Conservation (phyloP, 192 early-diverging fungal species). For the Glomus cerebriforme region DNA sequence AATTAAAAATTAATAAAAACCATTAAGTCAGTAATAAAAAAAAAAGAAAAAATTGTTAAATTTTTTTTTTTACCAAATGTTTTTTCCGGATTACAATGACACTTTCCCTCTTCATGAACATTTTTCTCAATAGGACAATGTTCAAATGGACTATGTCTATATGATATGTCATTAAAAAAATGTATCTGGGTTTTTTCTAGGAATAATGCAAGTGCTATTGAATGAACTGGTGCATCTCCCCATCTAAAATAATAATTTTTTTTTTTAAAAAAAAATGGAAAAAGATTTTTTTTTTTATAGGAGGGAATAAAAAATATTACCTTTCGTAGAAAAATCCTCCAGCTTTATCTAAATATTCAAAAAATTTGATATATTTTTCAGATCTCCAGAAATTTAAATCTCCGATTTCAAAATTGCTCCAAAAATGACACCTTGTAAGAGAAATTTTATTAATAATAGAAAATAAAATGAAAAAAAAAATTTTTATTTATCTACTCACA, state of each 20-base stretch:
- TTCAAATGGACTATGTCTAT: constrained; percentile 65
- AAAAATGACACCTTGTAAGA: constrained; percentile 60
- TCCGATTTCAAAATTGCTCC: constrained; percentile 91
- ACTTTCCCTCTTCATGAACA: constrained; percentile 45
- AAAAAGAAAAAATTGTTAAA: not conserved
- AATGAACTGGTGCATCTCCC: constrained; percentile 78
- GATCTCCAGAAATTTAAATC: constrained; percentile 70
- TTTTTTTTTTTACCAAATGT: constrained; percentile 50
- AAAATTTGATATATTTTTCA: constrained; percentile 65
- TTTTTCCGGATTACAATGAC: constrained; percentile 51
- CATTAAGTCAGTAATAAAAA: not conserved
- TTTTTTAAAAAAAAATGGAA: not conserved
- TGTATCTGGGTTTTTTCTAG: constrained; percentile 67
- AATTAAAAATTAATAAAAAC: not conserved
- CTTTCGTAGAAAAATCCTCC: constrained; percentile 91
- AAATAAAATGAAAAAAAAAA: not conserved
- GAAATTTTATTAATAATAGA: not conserved
- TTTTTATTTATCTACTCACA: not conserved
- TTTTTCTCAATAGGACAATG: constrained; percentile 68
- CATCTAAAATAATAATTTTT: constrained; percentile 45
- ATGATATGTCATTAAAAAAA: constrained; percentile 77
- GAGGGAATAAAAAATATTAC: constrained; percentile 32
- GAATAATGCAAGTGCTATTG: constrained; percentile 65
- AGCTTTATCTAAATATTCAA: constrained; percentile 66
- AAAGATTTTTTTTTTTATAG: not conserved